phyloP scores from a whole-genome alignment of 257 asterid species.

The Lycium ferocissimum region DNA sequence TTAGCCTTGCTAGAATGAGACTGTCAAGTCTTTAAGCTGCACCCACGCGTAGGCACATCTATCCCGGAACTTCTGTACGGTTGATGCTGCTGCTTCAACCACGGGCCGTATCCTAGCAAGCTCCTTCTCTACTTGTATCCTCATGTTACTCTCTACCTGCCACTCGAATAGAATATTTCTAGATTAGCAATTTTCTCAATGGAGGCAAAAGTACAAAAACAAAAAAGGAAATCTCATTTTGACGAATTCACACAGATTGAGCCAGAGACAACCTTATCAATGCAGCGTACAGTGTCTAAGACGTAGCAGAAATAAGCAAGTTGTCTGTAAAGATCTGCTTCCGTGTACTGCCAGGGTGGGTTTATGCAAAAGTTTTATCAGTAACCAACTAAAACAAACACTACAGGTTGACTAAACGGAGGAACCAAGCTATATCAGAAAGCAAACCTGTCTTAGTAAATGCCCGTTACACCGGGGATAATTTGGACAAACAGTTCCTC shows the following conservation, averaged over 20 bases:
- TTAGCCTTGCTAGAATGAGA: conserved; percentile 47
- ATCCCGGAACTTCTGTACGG: conserved; percentile 67
- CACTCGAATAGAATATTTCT: conserved; percentile 7
- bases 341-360: conserved; percentile 65
- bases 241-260: background rate
- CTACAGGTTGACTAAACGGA: background rate
- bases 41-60: conserved; percentile 92
- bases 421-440: conserved; percentile 1
- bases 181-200: background rate
- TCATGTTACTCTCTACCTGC: conserved; percentile 69
- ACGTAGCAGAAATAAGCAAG: conserved; percentile 78
- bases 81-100: conserved; percentile 73
- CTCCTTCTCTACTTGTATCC: conserved; percentile 66
- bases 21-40: conserved; percentile 62
- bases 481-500: conserved; percentile 94
- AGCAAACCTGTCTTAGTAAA: conserved; percentile 73
- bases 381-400: conserved; percentile 23
- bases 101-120: conserved; percentile 63
- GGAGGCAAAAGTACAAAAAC: background rate
- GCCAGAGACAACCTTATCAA: conserved; percentile 61
- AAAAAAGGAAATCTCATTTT: too few species aligned
- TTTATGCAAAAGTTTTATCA: conserved; percentile 30
- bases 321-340: conserved; percentile 89
- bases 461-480: conserved; percentile 89
- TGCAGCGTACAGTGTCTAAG: conserved; percentile 78